Percentiles rank a stretch among this genome's conserved stretches.
phyloP scores from a whole-genome alignment of 768 basidiomycete genomes.

The Rhizopogon rudus region DNA sequence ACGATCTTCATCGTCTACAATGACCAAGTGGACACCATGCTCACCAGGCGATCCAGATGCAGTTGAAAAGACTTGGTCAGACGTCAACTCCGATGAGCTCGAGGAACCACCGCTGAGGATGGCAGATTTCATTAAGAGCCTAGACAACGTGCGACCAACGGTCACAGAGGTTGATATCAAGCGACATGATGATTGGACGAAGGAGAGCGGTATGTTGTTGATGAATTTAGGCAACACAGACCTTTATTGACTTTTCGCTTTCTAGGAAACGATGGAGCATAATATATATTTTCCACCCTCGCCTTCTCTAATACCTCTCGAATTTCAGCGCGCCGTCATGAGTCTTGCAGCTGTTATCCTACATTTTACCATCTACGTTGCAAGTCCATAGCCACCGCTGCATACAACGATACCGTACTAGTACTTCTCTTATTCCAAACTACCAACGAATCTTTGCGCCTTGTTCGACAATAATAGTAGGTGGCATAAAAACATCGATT shows the following conservation, averaged over 20 bases:
- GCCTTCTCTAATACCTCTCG: slow-evolving; percentile 16
- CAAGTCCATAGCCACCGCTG: not conserved
- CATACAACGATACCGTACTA: not conserved
- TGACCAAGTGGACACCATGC: slow-evolving; percentile 85
- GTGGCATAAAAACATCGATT: not conserved
- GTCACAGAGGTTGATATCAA: slow-evolving; percentile 86
- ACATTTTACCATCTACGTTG: too few relatives aligned
- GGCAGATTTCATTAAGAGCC: slow-evolving; percentile 76
- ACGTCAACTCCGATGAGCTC: slow-evolving; percentile 82
- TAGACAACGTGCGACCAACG: slow-evolving; percentile 78
- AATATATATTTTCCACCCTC: slow-evolving; percentile 6
- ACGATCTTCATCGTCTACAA: slow-evolving; percentile 15
- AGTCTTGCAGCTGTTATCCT: too few relatives aligned
- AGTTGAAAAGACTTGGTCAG: slow-evolving; percentile 85
- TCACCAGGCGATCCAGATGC: slow-evolving; percentile 89
- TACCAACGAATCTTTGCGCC: not conserved
- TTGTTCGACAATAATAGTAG: not conserved
- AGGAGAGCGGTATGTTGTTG: slow-evolving; percentile 64
- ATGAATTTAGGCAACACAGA: not conserved
- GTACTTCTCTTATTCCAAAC: not conserved
- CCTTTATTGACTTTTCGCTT: not conserved
- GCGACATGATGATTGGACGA: slow-evolving; percentile 80
- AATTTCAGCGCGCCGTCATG: too few relatives aligned
- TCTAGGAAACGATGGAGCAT: slow-evolving; percentile 29
- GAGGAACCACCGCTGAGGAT: slow-evolving; percentile 81